Base-by-base conservation (phyloP, 1,284 basidiomycete genomes). In the Tylopilus orsonianus region DNA sequence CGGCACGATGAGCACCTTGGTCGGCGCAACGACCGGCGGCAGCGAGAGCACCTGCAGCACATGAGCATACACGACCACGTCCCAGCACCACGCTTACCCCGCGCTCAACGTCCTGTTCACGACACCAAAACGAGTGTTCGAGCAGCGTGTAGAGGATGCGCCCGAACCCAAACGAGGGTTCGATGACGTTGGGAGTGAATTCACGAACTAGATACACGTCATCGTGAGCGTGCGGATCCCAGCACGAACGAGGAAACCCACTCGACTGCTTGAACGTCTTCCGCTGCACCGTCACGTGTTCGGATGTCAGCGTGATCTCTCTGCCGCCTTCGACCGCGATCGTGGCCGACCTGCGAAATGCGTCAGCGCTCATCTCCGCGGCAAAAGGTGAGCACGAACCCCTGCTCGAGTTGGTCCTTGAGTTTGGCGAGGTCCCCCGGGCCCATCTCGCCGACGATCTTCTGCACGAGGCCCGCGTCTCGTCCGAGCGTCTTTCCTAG, bases 131-230 rank as follows among this genome's bases (percentile, higher is more conserved):
- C 60, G 82, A 86, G 77, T 99, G 96, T 71, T 99, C 96, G 41
- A 99, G 83, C 44, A 98, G 75, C 30, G 86, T 86, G 71, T 98
- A 98, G 41, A 98, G 79, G 64, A 99, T 97, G 51, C 96, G 91
- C 49, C 96, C 96, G 60, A 99, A 85, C 59, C 97, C 96, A 71
- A 98, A 98, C 16, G 97, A 99, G 23, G 96, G 96, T 70, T 98
- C 96, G 66, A 98, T 97, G 69, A 99, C 96, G 72, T 98, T 98
- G 40, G 96, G 96, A 41, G 85, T 93, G 71, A 83, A 98, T 71
- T 97, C 95, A 60, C 96, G 90, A 55, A 93, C 93, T 52, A 22
- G 14, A 27, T 16, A 4, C 29, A 45, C 24, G 45, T 54, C 46
- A 48, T 22, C 1, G 0, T 61, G 14, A 62, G 56, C n/a, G 16